These are phyloP conservation scores for Chaetomium cochliodes DNA, from an alignment of 495 filamentous ascomycete genomes.

Conservation along the genomic window DNA sequence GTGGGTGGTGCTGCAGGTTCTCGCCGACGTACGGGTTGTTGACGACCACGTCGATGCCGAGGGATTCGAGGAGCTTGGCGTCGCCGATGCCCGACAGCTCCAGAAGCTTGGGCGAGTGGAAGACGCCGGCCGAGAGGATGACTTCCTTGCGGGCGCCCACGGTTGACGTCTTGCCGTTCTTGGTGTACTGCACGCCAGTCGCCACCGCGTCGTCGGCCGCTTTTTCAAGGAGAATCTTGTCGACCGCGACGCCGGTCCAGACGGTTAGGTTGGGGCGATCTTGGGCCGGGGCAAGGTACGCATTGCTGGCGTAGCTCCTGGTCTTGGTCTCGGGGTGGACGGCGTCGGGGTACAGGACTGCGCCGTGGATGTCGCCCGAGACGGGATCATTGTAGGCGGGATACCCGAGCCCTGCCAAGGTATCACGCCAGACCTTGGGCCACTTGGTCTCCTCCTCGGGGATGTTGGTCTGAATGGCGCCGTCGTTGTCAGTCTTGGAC, in stretches of 20 bases:
- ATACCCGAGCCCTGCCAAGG: constrained; percentile 29
- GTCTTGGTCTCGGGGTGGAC: constrained; percentile 38
- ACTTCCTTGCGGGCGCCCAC: constrained; percentile 53
- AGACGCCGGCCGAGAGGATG: constrained; percentile 52
- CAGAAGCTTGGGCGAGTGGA: constrained; percentile 54
- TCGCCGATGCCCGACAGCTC: constrained; percentile 45
- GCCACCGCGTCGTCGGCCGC: constrained; percentile 23
- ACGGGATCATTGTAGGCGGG: constrained; percentile 22
- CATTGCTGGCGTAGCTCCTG: constrained; percentile 31
- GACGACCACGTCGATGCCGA: constrained; percentile 46
- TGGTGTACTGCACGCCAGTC: constrained; percentile 47
- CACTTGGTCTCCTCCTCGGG: constrained; percentile 22
- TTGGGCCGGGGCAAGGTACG: constrained; percentile 31
- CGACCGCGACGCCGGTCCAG: constrained; percentile 37
- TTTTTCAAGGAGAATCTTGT: constrained; percentile 44
- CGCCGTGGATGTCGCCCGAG: constrained; percentile 34
- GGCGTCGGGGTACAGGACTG: constrained; percentile 28
- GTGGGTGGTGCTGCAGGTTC: constrained; percentile 27
- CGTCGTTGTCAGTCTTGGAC: constrained; percentile 8
- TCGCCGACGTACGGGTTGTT: constrained; percentile 55
- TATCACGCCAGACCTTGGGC: constrained; percentile 33
- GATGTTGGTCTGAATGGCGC: constrained; percentile 26
- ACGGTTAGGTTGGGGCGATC: constrained; percentile 42
- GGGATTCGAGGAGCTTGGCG: constrained; percentile 34
- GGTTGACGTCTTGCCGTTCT: constrained; percentile 41